Evolutionary conservation across 768 basidiomycete genomes (phyloP).

Genomic region (Panaeolus papilionaceus): DNA sequence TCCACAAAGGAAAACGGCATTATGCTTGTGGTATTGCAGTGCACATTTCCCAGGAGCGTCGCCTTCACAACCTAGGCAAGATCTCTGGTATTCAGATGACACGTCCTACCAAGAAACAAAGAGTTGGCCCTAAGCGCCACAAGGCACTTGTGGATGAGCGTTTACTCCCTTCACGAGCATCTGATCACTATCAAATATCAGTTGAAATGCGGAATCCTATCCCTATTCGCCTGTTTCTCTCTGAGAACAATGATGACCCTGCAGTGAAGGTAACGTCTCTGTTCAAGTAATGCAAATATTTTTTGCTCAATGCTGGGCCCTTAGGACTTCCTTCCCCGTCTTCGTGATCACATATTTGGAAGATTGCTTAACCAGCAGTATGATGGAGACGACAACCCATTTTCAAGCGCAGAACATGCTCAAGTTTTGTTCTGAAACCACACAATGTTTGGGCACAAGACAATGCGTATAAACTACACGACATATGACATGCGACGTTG

Average conservation of each 20-base stretch:
- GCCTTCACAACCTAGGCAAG: background rate
- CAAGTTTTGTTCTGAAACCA: conserved; percentile 22
- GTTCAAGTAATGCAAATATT: background rate
- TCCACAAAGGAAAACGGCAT: conserved; percentile 19
- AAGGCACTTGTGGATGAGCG: background rate
- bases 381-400: conserved; percentile 34
- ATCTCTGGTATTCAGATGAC: background rate
- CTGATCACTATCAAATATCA: conserved; percentile 21
- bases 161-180: background rate
- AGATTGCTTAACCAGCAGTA: conserved; percentile 1
- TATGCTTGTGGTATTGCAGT: conserved; percentile 17
- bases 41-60: conserved; percentile 4
- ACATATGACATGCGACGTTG: conserved; percentile 12
- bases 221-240: conserved; percentile 9
- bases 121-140: background rate
- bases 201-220: conserved; percentile 3
- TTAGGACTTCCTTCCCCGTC: conserved; percentile 35
- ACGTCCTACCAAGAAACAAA: background rate
- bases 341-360: conserved; percentile 31
- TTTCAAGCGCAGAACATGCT: conserved; percentile 25
- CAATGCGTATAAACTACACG: conserved; percentile 33
- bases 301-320: background rate
- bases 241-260: conserved; percentile 27
- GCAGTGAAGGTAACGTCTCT: conserved; percentile 30
- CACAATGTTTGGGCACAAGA: conserved; percentile 34